A percentile compares a stretch with the other conserved stretches of the same genome.
phyloP scores from a whole-genome alignment of 2,329 filamentous ascomycete species.

The Monilinia fructicola region DNA sequence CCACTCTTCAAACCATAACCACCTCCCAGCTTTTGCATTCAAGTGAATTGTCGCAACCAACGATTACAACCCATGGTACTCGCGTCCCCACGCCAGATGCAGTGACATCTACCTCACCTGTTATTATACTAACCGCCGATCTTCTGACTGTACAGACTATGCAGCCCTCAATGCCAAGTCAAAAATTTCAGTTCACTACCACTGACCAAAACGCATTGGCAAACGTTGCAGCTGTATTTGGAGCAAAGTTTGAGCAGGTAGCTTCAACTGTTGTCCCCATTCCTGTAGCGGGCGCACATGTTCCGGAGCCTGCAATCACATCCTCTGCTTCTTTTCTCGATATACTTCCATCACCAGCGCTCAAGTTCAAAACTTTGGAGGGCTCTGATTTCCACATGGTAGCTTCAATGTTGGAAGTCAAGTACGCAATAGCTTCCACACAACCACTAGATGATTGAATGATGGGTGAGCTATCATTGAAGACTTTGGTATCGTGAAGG shows the following conservation, averaged over 20 bases:
- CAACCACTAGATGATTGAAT: background rate
- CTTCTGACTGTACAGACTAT: background rate
- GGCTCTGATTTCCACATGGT: slow-evolving; percentile 3
- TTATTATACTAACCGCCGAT: background rate
- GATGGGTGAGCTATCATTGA: background rate
- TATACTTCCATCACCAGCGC: slow-evolving; percentile 2
- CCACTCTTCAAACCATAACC: background rate
- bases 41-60: background rate
- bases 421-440: slow-evolving; percentile 6
- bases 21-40: background rate
- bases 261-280: slow-evolving; percentile 1
- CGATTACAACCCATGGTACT: background rate
- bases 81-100: background rate
- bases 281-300: background rate
- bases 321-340: slow-evolving; percentile 2
- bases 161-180: background rate
- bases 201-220: slow-evolving; percentile 18
- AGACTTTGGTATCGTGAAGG: background rate
- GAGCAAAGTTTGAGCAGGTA: slow-evolving; percentile 6
- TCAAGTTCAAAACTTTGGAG: slow-evolving; percentile 13
- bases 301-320: slow-evolving; percentile 7
- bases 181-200: background rate
- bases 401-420: slow-evolving; percentile 19
- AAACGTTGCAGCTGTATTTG: slow-evolving; percentile 24
- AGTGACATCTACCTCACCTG: background rate